phyloP scores from a whole-genome alignment of 1,139 yeast species.

The Wickerhamomyces sp. region DNA sequence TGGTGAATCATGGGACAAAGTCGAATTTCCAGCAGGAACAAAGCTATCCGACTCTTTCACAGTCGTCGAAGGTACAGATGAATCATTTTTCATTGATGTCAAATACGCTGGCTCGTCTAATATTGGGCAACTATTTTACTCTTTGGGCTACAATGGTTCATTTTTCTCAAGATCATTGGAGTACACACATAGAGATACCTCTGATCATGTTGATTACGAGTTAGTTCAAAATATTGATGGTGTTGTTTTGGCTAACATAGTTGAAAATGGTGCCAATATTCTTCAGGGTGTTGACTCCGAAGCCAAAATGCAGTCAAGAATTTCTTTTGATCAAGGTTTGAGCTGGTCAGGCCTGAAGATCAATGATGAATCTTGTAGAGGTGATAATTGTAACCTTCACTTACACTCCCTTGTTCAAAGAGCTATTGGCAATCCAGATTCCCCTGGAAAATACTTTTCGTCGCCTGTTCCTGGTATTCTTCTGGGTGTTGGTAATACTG shows the following conservation, averaged over 20 bases:
- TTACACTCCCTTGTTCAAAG: conserved; percentile 19
- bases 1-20: conserved; percentile 42
- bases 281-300: conserved; percentile 25
- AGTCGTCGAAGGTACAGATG: conserved; percentile 50
- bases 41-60: conserved; percentile 31
- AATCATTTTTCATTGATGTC: conserved; percentile 50
- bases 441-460: conserved; percentile 30
- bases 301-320: conserved; percentile 32
- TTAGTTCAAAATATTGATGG: conserved; percentile 60
- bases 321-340: conserved; percentile 60
- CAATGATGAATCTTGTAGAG: conserved; percentile 29
- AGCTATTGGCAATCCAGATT: conserved; percentile 10
- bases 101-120: conserved; percentile 19
- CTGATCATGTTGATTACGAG: conserved; percentile 37
- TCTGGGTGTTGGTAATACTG: conserved; percentile 53
- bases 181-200: conserved; percentile 35
- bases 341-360: conserved; percentile 55
- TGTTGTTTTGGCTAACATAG: conserved; percentile 53
- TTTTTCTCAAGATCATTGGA: conserved; percentile 44
- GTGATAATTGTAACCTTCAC: conserved; percentile 10
- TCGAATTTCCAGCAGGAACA: conserved; percentile 42
- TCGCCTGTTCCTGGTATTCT: conserved; percentile 73
- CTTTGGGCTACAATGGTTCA: conserved; percentile 55
- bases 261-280: conserved; percentile 22
- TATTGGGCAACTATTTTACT: conserved; percentile 45